Conservation (phyloP, 495 filamentous ascomycete genomes). For the Cryomyces antarcticus region DNA sequence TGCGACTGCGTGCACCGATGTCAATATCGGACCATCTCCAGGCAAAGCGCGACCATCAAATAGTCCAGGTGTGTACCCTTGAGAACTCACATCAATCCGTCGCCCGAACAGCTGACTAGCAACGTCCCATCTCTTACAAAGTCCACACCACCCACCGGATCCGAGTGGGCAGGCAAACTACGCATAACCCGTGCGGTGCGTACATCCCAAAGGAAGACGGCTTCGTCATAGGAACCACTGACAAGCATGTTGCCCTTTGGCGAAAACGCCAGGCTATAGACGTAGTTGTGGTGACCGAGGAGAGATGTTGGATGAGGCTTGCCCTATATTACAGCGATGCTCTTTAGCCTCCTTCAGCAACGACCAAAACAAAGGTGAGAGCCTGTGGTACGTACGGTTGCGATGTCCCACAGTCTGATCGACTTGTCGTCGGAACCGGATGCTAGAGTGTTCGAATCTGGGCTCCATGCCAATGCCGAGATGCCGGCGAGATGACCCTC, state of each 20-base stretch:
- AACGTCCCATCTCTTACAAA: conserved; percentile 84
- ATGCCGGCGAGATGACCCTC: conserved; percentile 86
- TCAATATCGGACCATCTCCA: background rate
- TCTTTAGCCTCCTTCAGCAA: conserved; percentile 3
- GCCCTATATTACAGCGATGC: conserved; percentile 16
- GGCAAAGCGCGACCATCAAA: background rate
- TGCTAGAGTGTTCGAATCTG: conserved; percentile 66
- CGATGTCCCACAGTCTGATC: conserved; percentile 78
- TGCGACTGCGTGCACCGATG: conserved; percentile 25
- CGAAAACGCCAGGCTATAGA: conserved; percentile 80
- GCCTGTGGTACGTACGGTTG: conserved; percentile 33
- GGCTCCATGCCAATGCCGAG: conserved; percentile 75
- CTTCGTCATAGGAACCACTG: conserved; percentile 90
- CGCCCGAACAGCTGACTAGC: conserved; percentile 70
- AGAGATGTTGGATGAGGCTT: conserved; percentile 45
- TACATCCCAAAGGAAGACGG: conserved; percentile 91
- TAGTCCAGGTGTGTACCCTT: background rate
- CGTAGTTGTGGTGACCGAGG: conserved; percentile 83
- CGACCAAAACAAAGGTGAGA: background rate
- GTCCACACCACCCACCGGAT: conserved; percentile 83
- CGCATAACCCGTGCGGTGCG: conserved; percentile 66
- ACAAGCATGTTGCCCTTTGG: conserved; percentile 94
- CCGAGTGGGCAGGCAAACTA: conserved; percentile 79
- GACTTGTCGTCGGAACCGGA: conserved; percentile 92
- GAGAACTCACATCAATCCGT: conserved; percentile 54